Percentiles rank a stretch among this genome's conserved stretches.
Evolutionary conservation across 2,329 filamentous ascomycete species (phyloP).

Genomic region (Tolypocladium ovalisporum): DNA sequence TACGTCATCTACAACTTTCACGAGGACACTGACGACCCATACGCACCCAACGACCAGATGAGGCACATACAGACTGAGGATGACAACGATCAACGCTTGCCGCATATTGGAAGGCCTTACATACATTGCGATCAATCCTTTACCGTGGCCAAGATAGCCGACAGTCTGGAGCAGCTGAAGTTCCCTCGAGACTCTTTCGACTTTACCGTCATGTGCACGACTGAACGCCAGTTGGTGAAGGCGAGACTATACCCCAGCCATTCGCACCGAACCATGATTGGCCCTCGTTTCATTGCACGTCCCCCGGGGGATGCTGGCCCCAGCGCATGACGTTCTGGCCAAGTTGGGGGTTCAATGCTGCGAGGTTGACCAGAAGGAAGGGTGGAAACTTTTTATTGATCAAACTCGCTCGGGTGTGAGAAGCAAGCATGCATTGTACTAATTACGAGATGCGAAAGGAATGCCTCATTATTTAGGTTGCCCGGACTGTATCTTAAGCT

Average conservation of each 20-base stretch:
- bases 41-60: neutral
- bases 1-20: neutral
- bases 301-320: neutral
- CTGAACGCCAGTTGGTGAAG: neutral
- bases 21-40: neutral
- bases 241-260: neutral
- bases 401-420: neutral
- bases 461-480: no score
- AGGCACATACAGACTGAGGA: neutral
- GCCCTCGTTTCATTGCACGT: neutral
- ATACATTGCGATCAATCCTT: neutral
- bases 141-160: neutral
- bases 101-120: neutral
- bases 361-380: neutral
- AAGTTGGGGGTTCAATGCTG: neutral
- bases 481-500: no score
- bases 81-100: neutral
- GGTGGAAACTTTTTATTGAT: neutral
- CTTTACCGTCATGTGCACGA: neutral
- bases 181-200: neutral
- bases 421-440: neutral
- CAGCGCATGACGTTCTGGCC: neutral
- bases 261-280: neutral
- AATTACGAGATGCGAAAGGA: no score
- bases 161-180: neutral